A percentile compares a stretch with the other conserved stretches of the same genome.
Evolutionary conservation across 225 moss, liverwort and hornwort species (phyloP).

Genomic region (Sphagnum contortum): DNA sequence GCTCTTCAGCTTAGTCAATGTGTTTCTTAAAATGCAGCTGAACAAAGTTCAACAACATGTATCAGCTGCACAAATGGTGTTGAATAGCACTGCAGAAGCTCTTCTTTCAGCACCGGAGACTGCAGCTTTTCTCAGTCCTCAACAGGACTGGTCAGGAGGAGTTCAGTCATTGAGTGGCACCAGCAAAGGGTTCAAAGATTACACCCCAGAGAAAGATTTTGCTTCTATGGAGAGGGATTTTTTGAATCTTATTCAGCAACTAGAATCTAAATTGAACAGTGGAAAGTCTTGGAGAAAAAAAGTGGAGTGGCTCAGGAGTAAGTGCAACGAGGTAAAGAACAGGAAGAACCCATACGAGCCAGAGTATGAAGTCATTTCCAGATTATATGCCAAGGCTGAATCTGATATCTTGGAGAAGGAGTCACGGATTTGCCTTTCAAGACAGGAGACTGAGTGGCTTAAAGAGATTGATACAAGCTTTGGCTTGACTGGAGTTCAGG

Average conservation of each 20-base stretch:
- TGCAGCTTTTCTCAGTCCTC: too few relatives aligned
- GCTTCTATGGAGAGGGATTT: conserved; percentile 9
- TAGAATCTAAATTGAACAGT: conserved; percentile 31
- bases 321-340: conserved; percentile 19
- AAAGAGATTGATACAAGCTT: conserved; percentile 85
- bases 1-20: too few relatives aligned
- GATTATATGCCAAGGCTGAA: conserved; percentile 30
- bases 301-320: conserved; percentile 33
- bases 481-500: conserved; percentile 92
- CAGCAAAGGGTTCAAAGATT: too few relatives aligned
- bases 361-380: conserved; percentile 50
- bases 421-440: conserved; percentile 12
- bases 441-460: conserved; percentile 48
- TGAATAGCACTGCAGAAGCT: conserved; percentile 17
- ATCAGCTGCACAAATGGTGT: conserved; percentile 32
- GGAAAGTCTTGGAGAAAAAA: conserved; percentile 21
- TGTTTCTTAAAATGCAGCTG: conserved; percentile 17
- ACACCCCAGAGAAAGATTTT: conserved; percentile 7
- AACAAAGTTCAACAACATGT: conserved; percentile 35
- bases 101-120: conserved; percentile 8
- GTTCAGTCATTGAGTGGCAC: too few relatives aligned
- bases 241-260: conserved; percentile 24
- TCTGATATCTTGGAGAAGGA: conserved; percentile 35
- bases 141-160: too few relatives aligned
- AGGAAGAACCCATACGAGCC: conserved; percentile 56